A percentile compares a stretch with the other conserved stretches of the same genome.
phyloP scores from a whole-genome alignment of 2,329 filamentous ascomycete genomes.

The Neonectria neomacrospora region DNA sequence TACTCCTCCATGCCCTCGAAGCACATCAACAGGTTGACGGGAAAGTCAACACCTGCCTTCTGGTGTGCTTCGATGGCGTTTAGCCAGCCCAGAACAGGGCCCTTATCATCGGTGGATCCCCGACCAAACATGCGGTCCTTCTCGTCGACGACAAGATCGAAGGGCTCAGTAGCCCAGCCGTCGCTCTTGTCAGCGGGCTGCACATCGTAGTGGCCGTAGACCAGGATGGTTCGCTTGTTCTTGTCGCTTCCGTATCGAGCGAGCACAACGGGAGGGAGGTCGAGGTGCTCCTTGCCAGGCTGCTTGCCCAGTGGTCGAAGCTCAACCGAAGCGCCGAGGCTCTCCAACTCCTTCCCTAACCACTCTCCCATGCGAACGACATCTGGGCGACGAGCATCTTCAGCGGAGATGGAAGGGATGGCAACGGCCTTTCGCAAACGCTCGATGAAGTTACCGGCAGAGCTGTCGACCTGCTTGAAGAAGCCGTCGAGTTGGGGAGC shows the following conservation, averaged over 20 bases:
- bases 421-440: slow-evolving; percentile 91
- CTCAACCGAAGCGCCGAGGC: slow-evolving; percentile 87
- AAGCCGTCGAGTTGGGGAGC: slow-evolving; percentile 89
- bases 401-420: slow-evolving; percentile 94
- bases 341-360: slow-evolving; percentile 83
- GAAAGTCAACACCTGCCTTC: slow-evolving; percentile 92
- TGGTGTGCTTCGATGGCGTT: slow-evolving; percentile 98
- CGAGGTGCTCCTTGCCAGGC: slow-evolving; percentile 87
- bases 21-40: slow-evolving; percentile 98
- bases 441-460: slow-evolving; percentile 86
- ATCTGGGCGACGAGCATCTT: slow-evolving; percentile 87
- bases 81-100: slow-evolving; percentile 94
- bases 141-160: slow-evolving; percentile 85
- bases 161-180: slow-evolving; percentile 96
- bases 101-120: slow-evolving; percentile 97
- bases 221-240: slow-evolving; percentile 92
- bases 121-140: slow-evolving; percentile 97
- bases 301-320: slow-evolving; percentile 90
- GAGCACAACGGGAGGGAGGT: slow-evolving; percentile 92
- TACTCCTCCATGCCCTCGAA: slow-evolving; percentile 99
- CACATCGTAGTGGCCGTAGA: slow-evolving; percentile 99
- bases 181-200: slow-evolving; percentile 94
- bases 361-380: slow-evolving; percentile 97
- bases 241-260: slow-evolving; percentile 92
- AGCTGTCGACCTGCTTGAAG: slow-evolving; percentile 89